Conservation (phyloP, 169 alveolate genomes). For the Eimeria zaria region DNA sequence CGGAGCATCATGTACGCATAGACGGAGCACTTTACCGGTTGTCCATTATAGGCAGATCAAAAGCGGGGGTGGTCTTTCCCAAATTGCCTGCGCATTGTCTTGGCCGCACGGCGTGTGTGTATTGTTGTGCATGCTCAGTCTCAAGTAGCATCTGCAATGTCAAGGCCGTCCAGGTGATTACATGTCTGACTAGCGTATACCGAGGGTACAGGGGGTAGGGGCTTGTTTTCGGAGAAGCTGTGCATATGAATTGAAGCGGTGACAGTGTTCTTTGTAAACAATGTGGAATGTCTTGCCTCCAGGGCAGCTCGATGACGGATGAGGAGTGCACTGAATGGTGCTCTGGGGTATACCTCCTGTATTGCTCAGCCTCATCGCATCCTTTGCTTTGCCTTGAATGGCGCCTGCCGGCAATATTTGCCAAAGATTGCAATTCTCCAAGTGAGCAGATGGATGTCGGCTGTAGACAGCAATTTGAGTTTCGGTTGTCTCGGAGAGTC, state of each 20-base stretch:
- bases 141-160: conserved; percentile 49
- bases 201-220: background rate
- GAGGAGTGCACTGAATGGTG: conserved; percentile 33
- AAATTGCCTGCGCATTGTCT: background rate
- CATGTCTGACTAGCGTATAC: background rate
- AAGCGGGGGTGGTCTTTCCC: background rate
- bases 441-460: background rate
- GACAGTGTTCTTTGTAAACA: background rate
- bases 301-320: conserved; percentile 36
- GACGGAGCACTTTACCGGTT: background rate
- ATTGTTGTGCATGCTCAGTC: conserved; percentile 20
- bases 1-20: conserved; percentile 34
- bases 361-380: conserved; percentile 15
- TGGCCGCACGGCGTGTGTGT: background rate
- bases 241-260: background rate
- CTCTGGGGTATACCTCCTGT: conserved; percentile 20
- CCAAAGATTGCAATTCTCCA: background rate
- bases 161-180: conserved; percentile 12
- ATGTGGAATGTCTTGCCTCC: background rate
- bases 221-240: background rate
- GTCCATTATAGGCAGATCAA: background rate
- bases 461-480: background rate
- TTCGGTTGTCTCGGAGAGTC: background rate
- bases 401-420: background rate
- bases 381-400: background rate